Conservation (phyloP, 495 filamentous ascomycete species). For the Apiosordaria backusii region DNA sequence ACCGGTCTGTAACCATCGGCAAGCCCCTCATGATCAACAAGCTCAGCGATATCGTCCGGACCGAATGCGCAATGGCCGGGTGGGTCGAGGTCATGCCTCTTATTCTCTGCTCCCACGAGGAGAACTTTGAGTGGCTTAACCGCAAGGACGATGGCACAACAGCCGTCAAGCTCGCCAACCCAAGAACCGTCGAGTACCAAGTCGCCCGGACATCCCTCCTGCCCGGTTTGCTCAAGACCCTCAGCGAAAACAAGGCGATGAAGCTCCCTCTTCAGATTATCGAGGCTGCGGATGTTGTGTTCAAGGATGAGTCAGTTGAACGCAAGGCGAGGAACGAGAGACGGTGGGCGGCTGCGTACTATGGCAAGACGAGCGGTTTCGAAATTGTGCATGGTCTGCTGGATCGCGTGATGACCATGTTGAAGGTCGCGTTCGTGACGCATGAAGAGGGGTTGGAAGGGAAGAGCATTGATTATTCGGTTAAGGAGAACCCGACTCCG, state of each 20-base stretch:
- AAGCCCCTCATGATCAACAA: conserved; percentile 91
- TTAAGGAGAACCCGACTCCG: conserved; percentile 49
- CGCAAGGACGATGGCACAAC: conserved; percentile 82
- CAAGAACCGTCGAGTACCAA: conserved; percentile 95
- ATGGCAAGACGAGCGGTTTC: conserved; percentile 93
- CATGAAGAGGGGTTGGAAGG: conserved; percentile 64
- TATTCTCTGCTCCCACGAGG: conserved; percentile 95
- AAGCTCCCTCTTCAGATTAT: conserved; percentile 88
- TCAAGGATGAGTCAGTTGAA: conserved; percentile 77
- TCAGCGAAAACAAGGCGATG: conserved; percentile 91
- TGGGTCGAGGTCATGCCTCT: conserved; percentile 97
- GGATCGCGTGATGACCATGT: conserved; percentile 89
- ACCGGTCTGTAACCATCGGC: conserved; percentile 77
- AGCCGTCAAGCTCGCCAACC: conserved; percentile 87
- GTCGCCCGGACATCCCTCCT: conserved; percentile 87
- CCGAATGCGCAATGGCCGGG: conserved; percentile 89
- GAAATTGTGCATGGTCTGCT: conserved; percentile 93
- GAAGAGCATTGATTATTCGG: conserved; percentile 45
- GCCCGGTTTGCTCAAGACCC: conserved; percentile 89
- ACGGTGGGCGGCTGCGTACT: conserved; percentile 92
- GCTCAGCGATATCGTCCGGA: conserved; percentile 83
- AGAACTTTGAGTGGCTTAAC: conserved; percentile 97
- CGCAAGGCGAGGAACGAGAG: conserved; percentile 86
- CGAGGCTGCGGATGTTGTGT: conserved; percentile 85
- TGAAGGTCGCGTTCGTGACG: conserved; percentile 74